A percentile compares a stretch with the other conserved stretches of the same genome.
phyloP scores from a whole-genome alignment of 2,329 filamentous ascomycete genomes.

The Ceratocystis huliohia region DNA sequence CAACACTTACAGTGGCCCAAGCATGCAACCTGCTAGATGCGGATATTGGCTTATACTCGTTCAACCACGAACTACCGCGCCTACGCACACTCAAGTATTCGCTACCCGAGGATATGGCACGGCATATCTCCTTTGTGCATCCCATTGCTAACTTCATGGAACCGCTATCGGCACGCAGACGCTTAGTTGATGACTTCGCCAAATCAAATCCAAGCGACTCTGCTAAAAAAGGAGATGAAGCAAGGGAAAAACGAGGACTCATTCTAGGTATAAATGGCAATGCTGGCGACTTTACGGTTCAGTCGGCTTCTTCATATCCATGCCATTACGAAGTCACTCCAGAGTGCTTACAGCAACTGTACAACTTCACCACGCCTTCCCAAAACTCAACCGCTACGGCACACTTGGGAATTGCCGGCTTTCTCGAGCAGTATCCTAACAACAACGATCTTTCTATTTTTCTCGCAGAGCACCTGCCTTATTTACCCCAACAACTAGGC shows the following conservation, averaged over 20 bases:
- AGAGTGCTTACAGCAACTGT: slow-evolving; percentile 33
- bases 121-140: slow-evolving; percentile 35
- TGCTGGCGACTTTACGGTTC: slow-evolving; percentile 14
- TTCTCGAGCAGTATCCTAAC: slow-evolving; percentile 38
- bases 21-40: slow-evolving; percentile 31
- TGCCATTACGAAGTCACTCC: slow-evolving; percentile 30
- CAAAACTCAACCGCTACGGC: slow-evolving; percentile 21
- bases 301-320: slow-evolving; percentile 21
- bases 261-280: slow-evolving; percentile 23
- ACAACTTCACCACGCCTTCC: slow-evolving; percentile 33
- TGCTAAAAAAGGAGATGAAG: slow-evolving; percentile 19
- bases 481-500: slow-evolving; percentile 29
- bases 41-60: slow-evolving; percentile 34
- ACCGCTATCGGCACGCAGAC: slow-evolving; percentile 24
- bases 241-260: slow-evolving; percentile 14
- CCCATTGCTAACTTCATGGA: slow-evolving; percentile 39
- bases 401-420: slow-evolving; percentile 37
- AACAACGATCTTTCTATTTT: slow-evolving; percentile 33
- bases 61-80: slow-evolving; percentile 29
- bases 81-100: slow-evolving; percentile 36
- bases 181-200: neutral
- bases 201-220: slow-evolving; percentile 25
- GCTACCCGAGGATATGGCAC: slow-evolving; percentile 31
- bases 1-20: slow-evolving; percentile 31
- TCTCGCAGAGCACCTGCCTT: slow-evolving; percentile 29